phyloP scores from a whole-genome alignment of 768 basidiomycete species.

The Neoboletus subvelutipes region DNA sequence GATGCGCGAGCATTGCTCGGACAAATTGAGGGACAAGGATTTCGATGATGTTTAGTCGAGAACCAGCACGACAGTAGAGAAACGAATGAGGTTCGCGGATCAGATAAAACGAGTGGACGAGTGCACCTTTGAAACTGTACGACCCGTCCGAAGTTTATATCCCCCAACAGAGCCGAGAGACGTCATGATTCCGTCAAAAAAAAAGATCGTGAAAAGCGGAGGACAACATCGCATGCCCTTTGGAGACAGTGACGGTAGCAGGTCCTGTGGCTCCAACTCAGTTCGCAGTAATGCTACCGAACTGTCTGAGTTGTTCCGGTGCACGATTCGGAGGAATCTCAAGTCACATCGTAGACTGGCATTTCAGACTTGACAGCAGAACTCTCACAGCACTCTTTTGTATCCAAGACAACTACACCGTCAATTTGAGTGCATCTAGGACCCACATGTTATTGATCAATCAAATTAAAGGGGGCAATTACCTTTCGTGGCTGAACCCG shows the following conservation, averaged over 20 bases:
- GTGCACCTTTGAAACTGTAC: background rate
- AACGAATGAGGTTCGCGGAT: background rate
- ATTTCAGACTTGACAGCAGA: too few relatives aligned
- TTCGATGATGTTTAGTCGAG: background rate
- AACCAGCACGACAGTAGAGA: constrained; percentile 9
- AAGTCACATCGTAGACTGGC: too few relatives aligned
- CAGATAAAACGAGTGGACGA: background rate
- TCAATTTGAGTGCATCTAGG: too few relatives aligned
- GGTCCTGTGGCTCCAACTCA: too few relatives aligned
- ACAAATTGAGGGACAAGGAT: background rate
- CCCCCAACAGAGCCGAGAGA: background rate
- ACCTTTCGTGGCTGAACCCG: too few relatives aligned
- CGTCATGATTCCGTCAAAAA: background rate
- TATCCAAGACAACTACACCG: too few relatives aligned
- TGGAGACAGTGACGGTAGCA: background rate
- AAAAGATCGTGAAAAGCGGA: background rate
- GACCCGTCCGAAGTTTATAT: constrained; percentile 6
- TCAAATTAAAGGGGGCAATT: too few relatives aligned
- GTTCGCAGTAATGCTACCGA: too few relatives aligned
- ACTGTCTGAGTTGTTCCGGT: too few relatives aligned
- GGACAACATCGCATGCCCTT: background rate
- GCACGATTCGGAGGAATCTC: too few relatives aligned
- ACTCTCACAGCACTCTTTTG: too few relatives aligned
- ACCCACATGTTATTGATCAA: too few relatives aligned
- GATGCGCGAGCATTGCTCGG: background rate